phyloP scores from a whole-genome alignment of 169 alveolate genomes.

The Plasmodium fragile region DNA sequence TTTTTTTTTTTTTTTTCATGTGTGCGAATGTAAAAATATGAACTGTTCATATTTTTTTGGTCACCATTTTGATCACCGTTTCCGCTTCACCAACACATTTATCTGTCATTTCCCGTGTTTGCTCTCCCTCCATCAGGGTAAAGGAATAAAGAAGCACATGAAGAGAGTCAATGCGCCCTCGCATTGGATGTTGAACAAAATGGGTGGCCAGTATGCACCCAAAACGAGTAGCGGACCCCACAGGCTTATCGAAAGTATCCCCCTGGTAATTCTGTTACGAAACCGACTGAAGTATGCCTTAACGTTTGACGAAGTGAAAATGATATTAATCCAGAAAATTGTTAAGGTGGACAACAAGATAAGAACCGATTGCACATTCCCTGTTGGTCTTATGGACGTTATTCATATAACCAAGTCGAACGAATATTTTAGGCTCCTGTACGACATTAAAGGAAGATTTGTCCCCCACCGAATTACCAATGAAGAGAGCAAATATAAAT shows the following conservation, averaged over 20 bases:
- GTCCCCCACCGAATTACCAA: conserved; percentile 94
- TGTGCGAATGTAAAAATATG: neutral
- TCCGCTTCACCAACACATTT: neutral
- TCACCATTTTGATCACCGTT: neutral
- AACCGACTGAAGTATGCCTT: conserved; percentile 95
- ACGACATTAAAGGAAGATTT: conserved; percentile 98
- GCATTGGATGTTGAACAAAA: conserved; percentile 98
- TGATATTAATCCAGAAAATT: conserved; percentile 96
- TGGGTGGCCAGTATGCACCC: conserved; percentile 96
- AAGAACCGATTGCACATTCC: conserved; percentile 97
- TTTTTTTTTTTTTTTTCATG: neutral
- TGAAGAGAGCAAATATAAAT: conserved; percentile 97
- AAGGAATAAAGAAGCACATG: conserved; percentile 99
- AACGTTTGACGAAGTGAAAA: conserved; percentile 95
- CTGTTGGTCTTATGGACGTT: conserved; percentile 98
- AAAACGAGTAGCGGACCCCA: conserved; percentile 97
- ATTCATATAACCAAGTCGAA: conserved; percentile 95
- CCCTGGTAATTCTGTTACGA: conserved; percentile 94
- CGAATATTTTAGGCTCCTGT: conserved; percentile 96
- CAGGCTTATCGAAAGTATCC: conserved; percentile 97
- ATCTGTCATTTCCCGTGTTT: neutral
- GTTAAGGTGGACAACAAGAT: conserved; percentile 97
- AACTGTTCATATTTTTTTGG: neutral
- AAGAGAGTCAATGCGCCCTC: conserved; percentile 99
- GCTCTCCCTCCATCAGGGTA: conserved; percentile 88